Base-by-base conservation (phyloP, 768 basidiomycete species). In the Rhizopogon roseolus region DNA sequence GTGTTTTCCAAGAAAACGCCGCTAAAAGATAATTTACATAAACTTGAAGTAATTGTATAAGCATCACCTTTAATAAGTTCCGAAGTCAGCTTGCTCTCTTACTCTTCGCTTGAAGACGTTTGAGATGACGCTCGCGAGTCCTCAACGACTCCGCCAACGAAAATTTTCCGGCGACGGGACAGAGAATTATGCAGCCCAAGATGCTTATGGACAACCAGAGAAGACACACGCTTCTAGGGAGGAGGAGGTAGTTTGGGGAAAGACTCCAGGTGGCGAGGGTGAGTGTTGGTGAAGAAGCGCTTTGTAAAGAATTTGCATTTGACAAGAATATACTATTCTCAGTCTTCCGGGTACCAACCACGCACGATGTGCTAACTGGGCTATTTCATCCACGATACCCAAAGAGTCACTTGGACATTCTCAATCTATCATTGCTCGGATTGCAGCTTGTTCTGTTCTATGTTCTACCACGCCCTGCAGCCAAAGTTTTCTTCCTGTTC, bases 261-360 rank as follows among this genome's bases (percentile, higher is more conserved):
- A 93, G 70, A 93, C 91, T 0, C 89, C 89, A 14, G 65, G 76
- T 37, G 90, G 89, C 40, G 81, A 88, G 78, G 91, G 90, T 87
- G 59, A 40, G 76, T 62, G 17, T 40, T 27, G 41, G 48, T 27
- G 54, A 40, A 50, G 27, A 25, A 44, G 49, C 28, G 29, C 34
- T 13, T 36, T 48, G 37, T 53, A 39, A 28, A 4, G 25, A 49
- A 17, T 49, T 49, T 50, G 50, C 54, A 57, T 32, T 57, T 14
- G 25, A 13, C 55, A 27, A 34, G 55, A 54, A 45, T 52, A 28
- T 37, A 22, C 9, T 48, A 22, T 22, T 22, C 22, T 46, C 57
- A 98, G 94, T 97, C 6, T 99, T 99, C 66, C 82, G 84, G 55
- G 92, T 96, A 41, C 93, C 93, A 10, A 90, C 93, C 17, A 96